Percentiles rank a stretch among this genome's conserved stretches.
phyloP scores from a whole-genome alignment of 1,284 basidiomycete genomes.

The Gomphus bonarii region DNA sequence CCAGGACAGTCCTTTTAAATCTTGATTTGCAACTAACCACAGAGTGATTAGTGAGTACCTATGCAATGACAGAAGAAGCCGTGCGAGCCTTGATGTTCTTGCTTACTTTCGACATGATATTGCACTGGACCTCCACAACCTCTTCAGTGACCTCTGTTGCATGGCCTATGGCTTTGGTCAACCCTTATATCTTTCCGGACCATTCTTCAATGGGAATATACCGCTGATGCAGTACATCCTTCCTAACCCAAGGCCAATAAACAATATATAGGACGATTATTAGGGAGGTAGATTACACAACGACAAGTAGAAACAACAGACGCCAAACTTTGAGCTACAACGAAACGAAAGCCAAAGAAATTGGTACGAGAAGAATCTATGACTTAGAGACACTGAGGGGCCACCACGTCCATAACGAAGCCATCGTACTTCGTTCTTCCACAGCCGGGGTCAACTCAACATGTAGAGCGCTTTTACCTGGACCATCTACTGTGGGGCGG shows the following conservation, averaged over 20 bases:
- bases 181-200: not conserved
- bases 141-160: too few species aligned
- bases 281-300: not conserved
- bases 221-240: not conserved
- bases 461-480: conserved; percentile 18
- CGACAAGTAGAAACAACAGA: not conserved
- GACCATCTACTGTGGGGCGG: conserved; percentile 26
- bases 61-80: too few species aligned
- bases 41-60: too few species aligned
- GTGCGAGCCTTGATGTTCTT: too few species aligned
- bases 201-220: not conserved
- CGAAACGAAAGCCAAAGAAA: not conserved
- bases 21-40: not conserved
- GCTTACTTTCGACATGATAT: too few species aligned
- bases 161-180: not conserved
- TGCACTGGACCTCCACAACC: too few species aligned
- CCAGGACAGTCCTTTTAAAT: not conserved
- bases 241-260: not conserved
- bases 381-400: not conserved
- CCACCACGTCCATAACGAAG: not conserved
- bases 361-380: not conserved
- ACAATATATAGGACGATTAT: not conserved
- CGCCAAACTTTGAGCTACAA: not conserved
- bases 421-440: conserved; percentile 31
- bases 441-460: conserved; percentile 40